Conservation (phyloP, 1,284 basidiomycete species). For the Pterulicium gracile region DNA sequence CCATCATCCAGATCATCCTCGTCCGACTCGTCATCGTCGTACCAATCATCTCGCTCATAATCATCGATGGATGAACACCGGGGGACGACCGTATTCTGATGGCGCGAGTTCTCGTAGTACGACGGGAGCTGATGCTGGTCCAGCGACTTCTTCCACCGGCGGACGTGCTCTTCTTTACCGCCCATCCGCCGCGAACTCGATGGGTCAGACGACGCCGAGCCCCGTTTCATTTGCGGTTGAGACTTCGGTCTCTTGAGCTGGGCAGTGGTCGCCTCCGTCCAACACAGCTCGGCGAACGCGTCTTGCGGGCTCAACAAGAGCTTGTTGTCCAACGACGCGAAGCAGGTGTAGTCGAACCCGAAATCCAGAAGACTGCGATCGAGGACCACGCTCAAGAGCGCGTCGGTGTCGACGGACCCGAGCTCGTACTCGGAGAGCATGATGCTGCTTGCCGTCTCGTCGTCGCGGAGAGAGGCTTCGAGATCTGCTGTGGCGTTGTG, state of each 20-base stretch:
- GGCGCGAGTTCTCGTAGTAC: not conserved
- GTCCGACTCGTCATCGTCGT: not conserved
- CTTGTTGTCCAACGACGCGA: not conserved
- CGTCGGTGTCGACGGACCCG: not conserved
- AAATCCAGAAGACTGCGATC: not conserved
- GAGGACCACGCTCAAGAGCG: not conserved
- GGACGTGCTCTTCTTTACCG: not conserved
- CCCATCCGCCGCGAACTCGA: no score
- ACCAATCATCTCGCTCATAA: not conserved
- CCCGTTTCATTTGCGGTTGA: not conserved
- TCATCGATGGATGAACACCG: not conserved
- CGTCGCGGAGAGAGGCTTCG: not conserved
- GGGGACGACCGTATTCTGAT: not conserved
- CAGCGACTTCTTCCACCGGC: not conserved
- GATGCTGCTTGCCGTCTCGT: not conserved
- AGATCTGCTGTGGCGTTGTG: no score
- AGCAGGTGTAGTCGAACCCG: not conserved
- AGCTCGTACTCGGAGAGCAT: not conserved
- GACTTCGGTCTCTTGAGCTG: not conserved
- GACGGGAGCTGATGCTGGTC: not conserved
- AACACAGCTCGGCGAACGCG: not conserved
- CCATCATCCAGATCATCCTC: not conserved
- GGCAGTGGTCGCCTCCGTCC: not conserved
- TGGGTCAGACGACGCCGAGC: not conserved
- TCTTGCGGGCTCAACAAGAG: not conserved